Evolutionary conservation across 768 basidiomycete species (phyloP).

Genomic region (Hortiboletus flavorubellus): DNA sequence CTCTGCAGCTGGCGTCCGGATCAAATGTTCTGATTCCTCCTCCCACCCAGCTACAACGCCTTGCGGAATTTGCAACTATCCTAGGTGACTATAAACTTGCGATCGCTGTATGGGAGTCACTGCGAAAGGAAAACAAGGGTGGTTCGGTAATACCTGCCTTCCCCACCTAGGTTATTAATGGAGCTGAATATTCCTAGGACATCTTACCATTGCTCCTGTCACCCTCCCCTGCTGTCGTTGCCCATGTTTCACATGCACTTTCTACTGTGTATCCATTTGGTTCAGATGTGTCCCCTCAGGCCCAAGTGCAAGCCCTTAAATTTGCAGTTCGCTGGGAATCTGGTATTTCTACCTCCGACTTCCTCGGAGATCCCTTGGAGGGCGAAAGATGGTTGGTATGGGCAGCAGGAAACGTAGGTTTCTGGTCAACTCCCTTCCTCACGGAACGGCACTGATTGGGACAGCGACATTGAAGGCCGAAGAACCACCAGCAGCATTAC

Average conservation of each 20-base stretch:
- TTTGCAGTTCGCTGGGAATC: slow-evolving; percentile 78
- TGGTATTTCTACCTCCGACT: slow-evolving; percentile 55
- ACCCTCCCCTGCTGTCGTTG: slow-evolving; percentile 57
- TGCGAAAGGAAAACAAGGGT: slow-evolving; percentile 83
- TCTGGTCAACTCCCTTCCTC: not conserved
- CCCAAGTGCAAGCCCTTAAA: slow-evolving; percentile 64
- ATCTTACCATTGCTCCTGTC: slow-evolving; percentile 72
- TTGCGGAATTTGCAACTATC: slow-evolving; percentile 94
- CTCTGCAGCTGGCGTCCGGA: slow-evolving; percentile 28
- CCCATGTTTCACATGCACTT: slow-evolving; percentile 63
- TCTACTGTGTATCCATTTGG: slow-evolving; percentile 41
- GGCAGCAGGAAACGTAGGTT: slow-evolving; percentile 77
- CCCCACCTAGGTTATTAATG: not conserved
- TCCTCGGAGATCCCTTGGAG: slow-evolving; percentile 54
- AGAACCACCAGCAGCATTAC: slow-evolving; percentile 75
- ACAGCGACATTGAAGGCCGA: slow-evolving; percentile 56
- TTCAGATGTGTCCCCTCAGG: slow-evolving; percentile 53
- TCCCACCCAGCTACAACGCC: slow-evolving; percentile 72
- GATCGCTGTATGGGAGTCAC: slow-evolving; percentile 75
- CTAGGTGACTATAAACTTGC: slow-evolving; percentile 89
- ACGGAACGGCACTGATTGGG: slow-evolving; percentile 25
- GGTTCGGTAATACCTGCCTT: slow-evolving; percentile 59
- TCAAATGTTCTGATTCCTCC: slow-evolving; percentile 30
- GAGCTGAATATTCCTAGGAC: slow-evolving; percentile 50
- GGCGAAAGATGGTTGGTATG: slow-evolving; percentile 85